Percentiles rank a stretch among this genome's conserved stretches.
These are phyloP conservation scores for Imleria badia DNA, from an alignment of 768 basidiomycete species.

Conservation along the genomic window DNA sequence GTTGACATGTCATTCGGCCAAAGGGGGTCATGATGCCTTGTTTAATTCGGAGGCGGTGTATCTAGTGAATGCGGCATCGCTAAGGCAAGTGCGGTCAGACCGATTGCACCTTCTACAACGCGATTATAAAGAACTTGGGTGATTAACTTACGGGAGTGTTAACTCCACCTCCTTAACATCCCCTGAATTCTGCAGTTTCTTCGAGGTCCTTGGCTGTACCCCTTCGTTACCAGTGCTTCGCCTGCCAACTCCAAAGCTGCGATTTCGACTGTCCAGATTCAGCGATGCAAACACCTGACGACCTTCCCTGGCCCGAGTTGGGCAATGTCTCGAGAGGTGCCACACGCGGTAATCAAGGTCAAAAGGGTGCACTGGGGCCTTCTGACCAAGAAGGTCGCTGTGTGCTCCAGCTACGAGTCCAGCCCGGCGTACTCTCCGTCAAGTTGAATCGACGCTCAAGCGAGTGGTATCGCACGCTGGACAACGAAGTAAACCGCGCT, in stretches of 20 bases:
- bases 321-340: constrained; percentile 84
- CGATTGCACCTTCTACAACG: constrained; percentile 28
- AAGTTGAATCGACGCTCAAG: constrained; percentile 71
- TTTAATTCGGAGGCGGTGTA: constrained; percentile 35
- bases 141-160: constrained; percentile 37
- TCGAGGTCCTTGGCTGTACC: constrained; percentile 17
- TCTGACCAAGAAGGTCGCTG: constrained; percentile 76
- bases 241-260: constrained; percentile 2
- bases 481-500: constrained; percentile 75
- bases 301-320: constrained; percentile 84
- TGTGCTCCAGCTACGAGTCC: constrained; percentile 76
- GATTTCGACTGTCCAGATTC: constrained; percentile 6
- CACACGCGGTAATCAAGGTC: constrained; percentile 82
- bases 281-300: constrained; percentile 53
- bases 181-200: constrained; percentile 11
- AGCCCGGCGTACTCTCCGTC: constrained; percentile 79
- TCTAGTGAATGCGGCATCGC: constrained; percentile 37
- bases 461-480: constrained; percentile 81
- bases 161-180: constrained; percentile 34
- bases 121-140: constrained; percentile 37
- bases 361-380: constrained; percentile 73
- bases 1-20: constrained; percentile 36
- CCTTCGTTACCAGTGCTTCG: constrained; percentile 6
- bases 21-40: constrained; percentile 28
- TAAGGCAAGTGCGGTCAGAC: constrained; percentile 28